Percentiles rank a stretch among this genome's conserved stretches.
phyloP scores from a whole-genome alignment of 2,329 filamentous ascomycete genomes.

The Paracamarosporium sp. region DNA sequence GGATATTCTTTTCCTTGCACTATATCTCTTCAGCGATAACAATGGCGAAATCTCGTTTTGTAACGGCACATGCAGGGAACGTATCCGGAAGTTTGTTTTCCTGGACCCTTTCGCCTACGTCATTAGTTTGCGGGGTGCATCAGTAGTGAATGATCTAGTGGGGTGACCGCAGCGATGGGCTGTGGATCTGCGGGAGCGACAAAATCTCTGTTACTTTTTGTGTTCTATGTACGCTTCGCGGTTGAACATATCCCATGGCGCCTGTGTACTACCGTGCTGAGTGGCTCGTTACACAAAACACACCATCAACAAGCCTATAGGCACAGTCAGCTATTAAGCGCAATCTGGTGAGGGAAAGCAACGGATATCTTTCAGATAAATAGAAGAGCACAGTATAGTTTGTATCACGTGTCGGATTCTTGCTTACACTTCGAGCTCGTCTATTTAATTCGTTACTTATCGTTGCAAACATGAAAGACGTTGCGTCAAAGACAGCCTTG shows the following conservation, averaged over 20 bases:
- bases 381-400: neutral
- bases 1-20: neutral
- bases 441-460: neutral
- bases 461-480: conserved; percentile 18
- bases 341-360: neutral
- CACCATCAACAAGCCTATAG: neutral
- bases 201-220: too few relatives aligned
- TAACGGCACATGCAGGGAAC: neutral
- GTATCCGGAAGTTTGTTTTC: neutral
- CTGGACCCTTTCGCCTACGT: neutral
- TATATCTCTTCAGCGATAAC: neutral
- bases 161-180: neutral
- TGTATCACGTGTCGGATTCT: neutral
- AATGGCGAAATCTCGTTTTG: neutral
- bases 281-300: neutral
- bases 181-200: neutral
- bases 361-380: neutral
- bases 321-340: neutral
- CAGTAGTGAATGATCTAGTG: neutral
- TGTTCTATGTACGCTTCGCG: neutral
- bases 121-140: neutral
- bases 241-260: neutral
- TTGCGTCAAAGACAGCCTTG: conserved; percentile 20
- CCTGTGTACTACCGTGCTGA: neutral
- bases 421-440: too few relatives aligned